phyloP scores from a whole-genome alignment of 1,284 basidiomycete genomes.

The Psilocybe mexicana region DNA sequence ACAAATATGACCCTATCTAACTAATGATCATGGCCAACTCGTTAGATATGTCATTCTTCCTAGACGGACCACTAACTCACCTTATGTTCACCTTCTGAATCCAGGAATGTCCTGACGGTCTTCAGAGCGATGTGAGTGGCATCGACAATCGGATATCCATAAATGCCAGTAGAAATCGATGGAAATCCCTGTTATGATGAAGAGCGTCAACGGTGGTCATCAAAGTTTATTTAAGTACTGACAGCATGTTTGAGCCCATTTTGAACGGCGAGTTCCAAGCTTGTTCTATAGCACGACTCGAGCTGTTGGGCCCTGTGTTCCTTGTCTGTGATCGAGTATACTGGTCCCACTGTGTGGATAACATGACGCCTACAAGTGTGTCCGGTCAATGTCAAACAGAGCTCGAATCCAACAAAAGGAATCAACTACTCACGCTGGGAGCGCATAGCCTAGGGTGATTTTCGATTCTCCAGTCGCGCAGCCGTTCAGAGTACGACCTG shows the following conservation, averaged over 20 bases:
- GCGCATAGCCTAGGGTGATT: conserved; percentile 73
- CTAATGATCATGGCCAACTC: conserved; percentile 36
- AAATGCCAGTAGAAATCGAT: conserved; percentile 79
- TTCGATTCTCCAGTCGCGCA: conserved; percentile 85
- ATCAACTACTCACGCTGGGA: conserved; percentile 60
- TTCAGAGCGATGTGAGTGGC: conserved; percentile 73
- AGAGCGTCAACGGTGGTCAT: conserved; percentile 4
- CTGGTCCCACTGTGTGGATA: conserved; percentile 91
- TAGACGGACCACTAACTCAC: conserved; percentile 33
- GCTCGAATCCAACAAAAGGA: conserved; percentile 3
- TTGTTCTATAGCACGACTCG: conserved; percentile 70
- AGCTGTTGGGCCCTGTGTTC: conserved; percentile 57
- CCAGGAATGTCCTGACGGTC: conserved; percentile 58
- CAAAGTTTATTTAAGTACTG: conserved; percentile 25
- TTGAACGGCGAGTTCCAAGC: conserved; percentile 63
- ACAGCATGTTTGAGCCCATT: conserved; percentile 70
- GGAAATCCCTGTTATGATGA: conserved; percentile 67
- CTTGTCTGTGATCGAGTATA: conserved; percentile 53
- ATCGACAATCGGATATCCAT: conserved; percentile 73
- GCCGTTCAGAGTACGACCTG: conserved; percentile 70
- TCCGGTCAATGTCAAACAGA: background rate
- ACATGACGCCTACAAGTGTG: conserved; percentile 58
- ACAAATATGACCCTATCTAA: conserved; percentile 75
- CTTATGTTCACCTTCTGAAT: conserved; percentile 49
- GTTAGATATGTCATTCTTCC: background rate